Base-by-base conservation (phyloP, 1,139 yeast genomes). In the Debaryomyces sp. region DNA sequence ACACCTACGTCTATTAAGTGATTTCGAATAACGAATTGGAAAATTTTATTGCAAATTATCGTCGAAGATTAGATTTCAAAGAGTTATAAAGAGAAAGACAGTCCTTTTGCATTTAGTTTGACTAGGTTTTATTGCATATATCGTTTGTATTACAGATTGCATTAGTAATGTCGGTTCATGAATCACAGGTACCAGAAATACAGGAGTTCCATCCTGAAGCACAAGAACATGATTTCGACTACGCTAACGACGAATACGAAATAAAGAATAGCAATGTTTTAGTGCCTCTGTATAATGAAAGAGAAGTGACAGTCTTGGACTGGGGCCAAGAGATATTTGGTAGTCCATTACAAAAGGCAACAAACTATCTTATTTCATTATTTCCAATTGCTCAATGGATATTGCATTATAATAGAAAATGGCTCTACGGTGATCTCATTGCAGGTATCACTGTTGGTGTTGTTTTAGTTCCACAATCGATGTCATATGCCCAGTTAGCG, bases 391-490 rank as follows among this genome's bases (percentile, higher is more conserved):
- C 82, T 2, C 71, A 74, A 21, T 91, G 98, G 98, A 83, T 91
- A 48, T 80, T 87, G 53, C 89, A 90, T 61, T 92, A 91, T 68
- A 92, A 92, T 62, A 62, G 75, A 13, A 77, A 78, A 41, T 92
- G 97, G 97, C 73, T 87, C 18, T 81, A 83, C 52, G 82, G 92
- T 42, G 98, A 92, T 67, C 68, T 91, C 53, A 84, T 91, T 52
- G 97, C 98, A 2, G 97, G 97, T 63, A 78, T 92, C 51, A 89
- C 97, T 2, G 96, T 91, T 12, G 97, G 97, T 41, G 85, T 89
- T 54, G 97, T 92, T 17, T 78, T 91, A 58, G 96, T 92, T 27
- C 97, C 98, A 2, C 98, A 92, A 68, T 85, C 95, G 7, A 91
- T 92, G 97, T 90, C 97, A 0, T 92, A 92, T 64, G 97, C 97